Base-by-base conservation (phyloP, 1,139 yeast species). In the Magnusiomyces fungicola region DNA sequence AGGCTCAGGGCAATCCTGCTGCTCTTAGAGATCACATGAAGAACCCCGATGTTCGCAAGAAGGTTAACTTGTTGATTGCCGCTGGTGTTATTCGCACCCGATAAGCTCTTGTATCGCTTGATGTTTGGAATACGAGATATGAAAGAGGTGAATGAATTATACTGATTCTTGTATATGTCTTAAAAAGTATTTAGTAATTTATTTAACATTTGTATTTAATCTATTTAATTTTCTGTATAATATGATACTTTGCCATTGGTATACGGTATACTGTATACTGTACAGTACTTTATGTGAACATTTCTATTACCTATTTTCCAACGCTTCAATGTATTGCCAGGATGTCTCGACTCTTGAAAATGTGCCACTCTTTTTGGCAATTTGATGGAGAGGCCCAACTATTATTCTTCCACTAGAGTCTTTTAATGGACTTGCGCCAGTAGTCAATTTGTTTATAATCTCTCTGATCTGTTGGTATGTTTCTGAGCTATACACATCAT, bases 51-150 rank as follows among this genome's bases (percentile, higher is more conserved):
- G 89, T 94, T 49, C 79, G 82, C 62, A 83, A 81, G 69, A 94
- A 92, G 80, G 82, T 94, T 62, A 85, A 86, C 67, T 78, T 86
- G 64, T 78, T 94, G 69, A 83, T 90, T 65, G 95, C 97, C 51
- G 97, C 98, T 30, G 99, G 99, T 66, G 88, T 94, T 52, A 90
- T 94, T 64, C 85, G 96, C 69, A 89, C 97, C 39, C 81, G 96
- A 66, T 88, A 78, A 49, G n/a, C n/a, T n/a, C n/a, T n/a, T n/a
- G n/a, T n/a, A n/a, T n/a, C n/a, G 12, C 16, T 5, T 32, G 6
- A 32, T 32, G n/a, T 5, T 27, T 27, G n/a, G n/a, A n/a, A n/a
- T n/a, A n/a, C n/a, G n/a, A n/a, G n/a, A n/a, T n/a, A n/a, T n/a
- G n/a, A n/a, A n/a, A n/a, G n/a, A n/a, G n/a, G n/a, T n/a, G n/a